Percentiles rank a stretch among this genome's conserved stretches.
These are phyloP conservation scores for Peronospora farinosa DNA, from an alignment of 352 stramenopile species.

Conservation along the genomic window DNA sequence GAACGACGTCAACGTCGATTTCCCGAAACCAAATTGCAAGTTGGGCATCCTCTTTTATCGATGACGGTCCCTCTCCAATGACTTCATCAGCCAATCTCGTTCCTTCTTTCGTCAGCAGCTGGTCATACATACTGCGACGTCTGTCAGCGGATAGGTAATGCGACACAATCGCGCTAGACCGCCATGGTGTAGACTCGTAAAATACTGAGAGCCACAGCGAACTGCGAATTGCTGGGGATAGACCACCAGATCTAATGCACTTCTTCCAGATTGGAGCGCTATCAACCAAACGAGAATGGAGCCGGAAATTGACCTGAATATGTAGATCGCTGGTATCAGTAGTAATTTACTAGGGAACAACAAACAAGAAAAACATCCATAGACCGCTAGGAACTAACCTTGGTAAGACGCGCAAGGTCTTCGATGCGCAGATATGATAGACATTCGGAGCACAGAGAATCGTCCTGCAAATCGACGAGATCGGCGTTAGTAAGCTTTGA, in stretches of 20 bases:
- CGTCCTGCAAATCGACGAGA: conserved; percentile 22
- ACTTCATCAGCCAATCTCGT: conserved; percentile 26
- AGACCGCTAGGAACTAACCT: conserved; percentile 15
- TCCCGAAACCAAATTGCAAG: conserved; percentile 66
- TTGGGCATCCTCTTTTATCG: conserved; percentile 44
- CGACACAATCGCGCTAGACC: conserved; percentile 26
- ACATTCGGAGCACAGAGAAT: conserved; percentile 34
- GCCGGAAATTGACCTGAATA: conserved; percentile 31
- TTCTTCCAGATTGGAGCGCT: conserved; percentile 70
- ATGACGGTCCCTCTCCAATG: conserved; percentile 13
- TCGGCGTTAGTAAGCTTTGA: neutral
- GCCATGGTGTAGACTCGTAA: conserved; percentile 55
- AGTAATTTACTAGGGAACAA: neutral
- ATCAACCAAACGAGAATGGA: conserved; percentile 34
- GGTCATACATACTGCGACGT: conserved; percentile 54
- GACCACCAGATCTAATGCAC: conserved; percentile 48
- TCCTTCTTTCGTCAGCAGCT: conserved; percentile 54
- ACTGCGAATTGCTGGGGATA: conserved; percentile 41
- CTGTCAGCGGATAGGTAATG: conserved; percentile 44
- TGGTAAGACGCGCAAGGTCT: conserved; percentile 39
- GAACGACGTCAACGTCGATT: conserved; percentile 76
- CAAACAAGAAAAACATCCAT: neutral
- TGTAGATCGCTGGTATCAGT: neutral
- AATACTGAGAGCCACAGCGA: conserved; percentile 61
- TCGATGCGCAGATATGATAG: conserved; percentile 39